Evolutionary conservation across 2,329 filamentous ascomycete species (phyloP), one percentile per base, ranked within the genome.

Genomic region (Fusarium marasasianum): DNA sequence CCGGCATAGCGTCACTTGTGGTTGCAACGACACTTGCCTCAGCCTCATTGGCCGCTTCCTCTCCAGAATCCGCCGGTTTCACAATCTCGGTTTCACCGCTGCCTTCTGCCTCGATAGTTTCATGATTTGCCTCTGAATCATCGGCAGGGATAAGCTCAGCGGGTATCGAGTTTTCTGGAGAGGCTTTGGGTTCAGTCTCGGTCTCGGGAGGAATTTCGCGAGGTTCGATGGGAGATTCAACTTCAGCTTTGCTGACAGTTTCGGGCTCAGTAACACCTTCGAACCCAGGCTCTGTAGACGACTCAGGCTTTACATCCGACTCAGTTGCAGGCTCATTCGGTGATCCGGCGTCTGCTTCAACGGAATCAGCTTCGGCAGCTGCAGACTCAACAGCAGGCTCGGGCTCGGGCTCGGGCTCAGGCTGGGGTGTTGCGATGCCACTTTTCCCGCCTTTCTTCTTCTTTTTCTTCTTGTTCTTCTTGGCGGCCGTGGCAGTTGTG

Each of bases 381-480:
- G 33, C 50, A 37, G 59, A 17, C 26, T 66, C 47, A 18, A 29
- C 33, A 35, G 41, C 51, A 33, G 50, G 43, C 24, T 62, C 59
- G 15, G 40, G 31, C 41, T 61, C 22, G 5, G 63, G 29, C 38
- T 57, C 53, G 12, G 26, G 53, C n/a, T 11, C 38, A 13, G 50
- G n/a, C 17, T 50, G 50, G 5, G 60, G 60, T 38, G 48, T 66
- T 41, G 56, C 48, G 18, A 20, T 44, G 18, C 66, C 54, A 41
- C 60, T 58, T 35, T 66, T 60, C 18, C 33, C 55, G 17, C 48
- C 61, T 55, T 58, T 62, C 61, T 59, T 74, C 59, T 69, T 66
- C n/a, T 47, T 62, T 44, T 60, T 73, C 57, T 50, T 76, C 57
- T 29, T 70, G 26, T 48, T 47, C 44, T 70, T 66, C 38, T 57